Evolutionary conservation across 2,329 filamentous ascomycete genomes (phyloP).

Genomic region (Aspergillus sp.): DNA sequence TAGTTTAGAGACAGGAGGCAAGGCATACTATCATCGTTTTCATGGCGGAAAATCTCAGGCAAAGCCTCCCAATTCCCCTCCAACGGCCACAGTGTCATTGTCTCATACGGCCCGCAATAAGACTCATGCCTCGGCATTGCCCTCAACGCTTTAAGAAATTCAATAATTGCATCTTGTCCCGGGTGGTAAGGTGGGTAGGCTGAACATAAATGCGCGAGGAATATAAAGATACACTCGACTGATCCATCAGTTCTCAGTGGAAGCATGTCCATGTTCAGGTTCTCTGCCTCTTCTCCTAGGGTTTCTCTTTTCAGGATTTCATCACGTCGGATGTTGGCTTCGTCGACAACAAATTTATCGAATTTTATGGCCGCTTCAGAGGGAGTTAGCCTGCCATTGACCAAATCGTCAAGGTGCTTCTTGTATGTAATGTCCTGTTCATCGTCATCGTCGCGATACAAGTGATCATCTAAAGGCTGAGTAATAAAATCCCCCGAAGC

Average conservation of each 20-base stretch:
- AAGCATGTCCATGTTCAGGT: background rate
- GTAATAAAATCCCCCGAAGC: background rate
- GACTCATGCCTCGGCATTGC: background rate
- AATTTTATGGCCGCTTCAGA: background rate
- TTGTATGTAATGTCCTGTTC: background rate
- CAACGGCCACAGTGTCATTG: background rate
- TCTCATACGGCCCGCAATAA: background rate
- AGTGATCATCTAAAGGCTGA: background rate
- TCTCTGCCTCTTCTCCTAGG: background rate
- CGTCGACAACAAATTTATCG: background rate
- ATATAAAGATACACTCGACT: background rate
- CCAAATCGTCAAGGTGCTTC: background rate
- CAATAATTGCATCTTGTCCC: background rate
- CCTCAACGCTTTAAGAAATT: background rate
- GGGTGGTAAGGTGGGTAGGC: background rate
- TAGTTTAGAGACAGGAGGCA: background rate
- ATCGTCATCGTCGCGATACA: background rate
- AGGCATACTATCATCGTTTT: background rate
- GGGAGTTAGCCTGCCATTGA: background rate
- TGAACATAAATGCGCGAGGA: background rate
- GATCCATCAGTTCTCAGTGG: background rate
- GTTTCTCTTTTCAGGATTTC: background rate
- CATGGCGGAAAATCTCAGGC: background rate
- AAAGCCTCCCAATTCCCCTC: background rate
- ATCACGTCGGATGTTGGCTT: background rate